Evolutionary conservation across 2,329 filamentous ascomycete genomes (phyloP).

Genomic region (Lecanoromycetidae sp.): DNA sequence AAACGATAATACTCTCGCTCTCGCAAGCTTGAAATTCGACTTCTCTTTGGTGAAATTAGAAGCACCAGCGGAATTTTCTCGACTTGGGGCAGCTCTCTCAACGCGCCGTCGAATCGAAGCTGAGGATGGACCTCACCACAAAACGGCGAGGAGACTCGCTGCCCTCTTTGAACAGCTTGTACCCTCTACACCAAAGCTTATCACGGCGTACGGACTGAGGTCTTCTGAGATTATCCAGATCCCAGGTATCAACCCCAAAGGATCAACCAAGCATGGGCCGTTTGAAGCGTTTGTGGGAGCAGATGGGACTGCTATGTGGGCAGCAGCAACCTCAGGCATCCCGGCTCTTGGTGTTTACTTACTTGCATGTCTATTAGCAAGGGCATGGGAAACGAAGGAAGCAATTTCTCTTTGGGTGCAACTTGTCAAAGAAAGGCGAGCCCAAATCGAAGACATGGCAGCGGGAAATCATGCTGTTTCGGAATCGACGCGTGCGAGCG

Average conservation of each 20-base stretch:
- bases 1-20: constrained; percentile 15
- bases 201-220: constrained; percentile 25
- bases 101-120: constrained; percentile 25
- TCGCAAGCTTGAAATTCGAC: constrained; percentile 30
- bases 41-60: constrained; percentile 32
- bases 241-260: constrained; percentile 8
- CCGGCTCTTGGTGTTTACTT: constrained; percentile 25
- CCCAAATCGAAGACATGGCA: background rate
- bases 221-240: constrained; percentile 3
- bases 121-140: constrained; percentile 29
- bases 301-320: constrained; percentile 20
- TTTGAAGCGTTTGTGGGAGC: constrained; percentile 13
- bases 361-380: constrained; percentile 26
- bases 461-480: background rate
- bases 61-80: constrained; percentile 29
- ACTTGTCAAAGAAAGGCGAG: background rate
- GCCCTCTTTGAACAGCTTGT: constrained; percentile 28
- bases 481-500: background rate
- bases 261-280: background rate
- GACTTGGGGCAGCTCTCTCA: constrained; percentile 25
- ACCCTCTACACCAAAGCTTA: constrained; percentile 26
- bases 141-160: constrained; percentile 30
- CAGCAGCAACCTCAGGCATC: constrained; percentile 21
- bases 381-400: constrained; percentile 20
- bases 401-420: constrained; percentile 27